Evolutionary conservation across 1,284 basidiomycete genomes (phyloP), one percentile per base, ranked within the genome.

Genomic region (Cryptococcus sp.): DNA sequence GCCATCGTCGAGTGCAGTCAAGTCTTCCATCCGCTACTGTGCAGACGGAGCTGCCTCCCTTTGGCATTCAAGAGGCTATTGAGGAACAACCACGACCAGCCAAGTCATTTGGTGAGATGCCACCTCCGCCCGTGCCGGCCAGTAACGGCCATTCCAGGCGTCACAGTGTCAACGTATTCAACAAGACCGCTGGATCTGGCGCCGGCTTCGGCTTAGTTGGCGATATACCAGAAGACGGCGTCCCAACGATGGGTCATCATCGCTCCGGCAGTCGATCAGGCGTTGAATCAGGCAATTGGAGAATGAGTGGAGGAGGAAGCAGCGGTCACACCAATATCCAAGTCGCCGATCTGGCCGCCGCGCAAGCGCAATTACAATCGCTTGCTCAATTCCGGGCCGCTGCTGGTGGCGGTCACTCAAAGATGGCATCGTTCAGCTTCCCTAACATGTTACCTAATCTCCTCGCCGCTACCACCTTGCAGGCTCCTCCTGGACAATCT

Each of bases 381-480:
- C 83, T 99, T 49, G 92, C 96, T 72, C 93, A 97, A 73, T 99
- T 98, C 84, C 89, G 96, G 65, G 93, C 92, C 38, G 92, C 92
- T 2, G 89, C 93, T 15, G 93, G 92, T 54, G 91, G 91, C 16
- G 92, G 96, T 63, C 95, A 98, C 77, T 87, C 91, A 72, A 95
- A 96, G 82, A 93, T 95, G 85, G 86, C 92, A 15, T 99, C 96
- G 0, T 97, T 98, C 81, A 92, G 91, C 70, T 93, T 96, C 83
- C 93, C 93, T 16, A 94, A 95, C 74, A 94, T 94, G 91, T 81
- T 94, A 22, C 92, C 92, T 5, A 93, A 94, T 73, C 88, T 92
- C 85, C 91, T 91, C 87, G 92, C 89, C 4, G 93, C 91, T 20
- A 94, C 91, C 68, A 93, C 93, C 85, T 90, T 94, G 85, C 72